Evolutionary conservation across 192 early-diverging fungal species (phyloP).

Genomic region (Backusella mclennaniae): DNA sequence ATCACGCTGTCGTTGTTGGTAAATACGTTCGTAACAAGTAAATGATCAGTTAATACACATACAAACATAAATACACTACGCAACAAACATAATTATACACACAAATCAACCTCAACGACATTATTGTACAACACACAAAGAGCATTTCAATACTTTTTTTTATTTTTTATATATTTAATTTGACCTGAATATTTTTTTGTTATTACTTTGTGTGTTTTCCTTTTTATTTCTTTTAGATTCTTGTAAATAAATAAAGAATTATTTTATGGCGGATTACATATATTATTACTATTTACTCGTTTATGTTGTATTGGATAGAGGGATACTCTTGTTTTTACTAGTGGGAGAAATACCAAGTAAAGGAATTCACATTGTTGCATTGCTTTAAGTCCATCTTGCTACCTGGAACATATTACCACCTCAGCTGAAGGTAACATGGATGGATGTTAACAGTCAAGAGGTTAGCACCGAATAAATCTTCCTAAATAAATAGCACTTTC

Average conservation of each 20-base stretch:
- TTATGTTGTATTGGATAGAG: too few species aligned
- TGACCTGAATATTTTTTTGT: neutral
- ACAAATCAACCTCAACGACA: neutral
- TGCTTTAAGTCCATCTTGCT: too few species aligned
- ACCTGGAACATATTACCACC: too few species aligned
- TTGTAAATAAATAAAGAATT: constrained; percentile 4
- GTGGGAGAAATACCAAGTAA: too few species aligned
- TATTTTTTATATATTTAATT: constrained; percentile 3
- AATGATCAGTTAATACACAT: constrained; percentile 10
- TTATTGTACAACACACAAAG: neutral
- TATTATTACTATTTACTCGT: neutral
- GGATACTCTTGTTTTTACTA: too few species aligned
- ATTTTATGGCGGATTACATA: neutral
- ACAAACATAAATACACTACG: neutral
- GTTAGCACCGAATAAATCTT: neutral
- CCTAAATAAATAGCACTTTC: too few species aligned
- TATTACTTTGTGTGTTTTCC: neutral
- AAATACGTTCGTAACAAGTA: constrained; percentile 70
- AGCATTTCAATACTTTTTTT: neutral
- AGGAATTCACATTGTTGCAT: too few species aligned
- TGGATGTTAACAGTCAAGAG: too few species aligned
- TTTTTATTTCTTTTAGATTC: neutral
- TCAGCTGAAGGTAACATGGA: too few species aligned
- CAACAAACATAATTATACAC: neutral
- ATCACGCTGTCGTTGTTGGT: constrained; percentile 97